Evolutionary conservation across 257 asterid genomes (phyloP).

Genomic region (Fraxinus quadrangulata): DNA sequence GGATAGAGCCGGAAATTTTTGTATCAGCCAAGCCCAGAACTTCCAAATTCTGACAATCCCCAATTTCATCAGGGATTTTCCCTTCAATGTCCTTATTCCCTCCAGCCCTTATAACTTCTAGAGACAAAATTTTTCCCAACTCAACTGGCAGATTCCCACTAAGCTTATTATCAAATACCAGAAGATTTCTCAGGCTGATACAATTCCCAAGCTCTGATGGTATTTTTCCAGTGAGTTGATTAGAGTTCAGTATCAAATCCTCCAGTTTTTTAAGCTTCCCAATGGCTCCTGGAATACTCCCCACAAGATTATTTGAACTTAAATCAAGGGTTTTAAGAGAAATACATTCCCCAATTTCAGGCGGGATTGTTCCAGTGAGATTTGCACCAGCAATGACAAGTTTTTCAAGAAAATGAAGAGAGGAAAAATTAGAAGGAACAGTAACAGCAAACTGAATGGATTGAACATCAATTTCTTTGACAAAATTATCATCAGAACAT

Average conservation of each 20-base stretch:
- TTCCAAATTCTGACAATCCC: conserved; percentile 48
- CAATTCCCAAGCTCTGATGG: conserved; percentile 58
- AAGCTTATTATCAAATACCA: conserved; percentile 59
- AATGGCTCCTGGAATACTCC: conserved; percentile 46
- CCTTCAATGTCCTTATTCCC: conserved; percentile 73
- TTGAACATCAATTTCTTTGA: conserved; percentile 45
- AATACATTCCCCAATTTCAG: conserved; percentile 51
- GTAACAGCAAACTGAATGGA: conserved; percentile 47
- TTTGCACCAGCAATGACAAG: conserved; percentile 61
- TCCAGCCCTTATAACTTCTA: conserved; percentile 60
- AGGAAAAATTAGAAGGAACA: conserved; percentile 61
- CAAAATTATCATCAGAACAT: conserved; percentile 47
- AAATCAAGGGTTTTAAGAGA: conserved; percentile 54
- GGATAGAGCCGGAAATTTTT: conserved; percentile 60
- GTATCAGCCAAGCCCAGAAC: conserved; percentile 74
- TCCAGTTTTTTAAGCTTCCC: conserved; percentile 56
- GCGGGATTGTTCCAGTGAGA: conserved; percentile 66
- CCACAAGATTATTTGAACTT: conserved; percentile 59
- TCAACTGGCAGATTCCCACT: conserved; percentile 58
- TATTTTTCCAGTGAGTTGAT: conserved; percentile 57
- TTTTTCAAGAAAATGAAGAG: conserved; percentile 50
- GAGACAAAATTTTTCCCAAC: conserved; percentile 44
- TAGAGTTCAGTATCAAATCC: conserved; percentile 51
- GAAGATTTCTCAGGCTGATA: conserved; percentile 41
- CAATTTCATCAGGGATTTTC: conserved; percentile 57